Evolutionary conservation across 202 grass and related monocot species (phyloP), one percentile per base, ranked within the genome.

Genomic region (Elaeis oleifera): DNA sequence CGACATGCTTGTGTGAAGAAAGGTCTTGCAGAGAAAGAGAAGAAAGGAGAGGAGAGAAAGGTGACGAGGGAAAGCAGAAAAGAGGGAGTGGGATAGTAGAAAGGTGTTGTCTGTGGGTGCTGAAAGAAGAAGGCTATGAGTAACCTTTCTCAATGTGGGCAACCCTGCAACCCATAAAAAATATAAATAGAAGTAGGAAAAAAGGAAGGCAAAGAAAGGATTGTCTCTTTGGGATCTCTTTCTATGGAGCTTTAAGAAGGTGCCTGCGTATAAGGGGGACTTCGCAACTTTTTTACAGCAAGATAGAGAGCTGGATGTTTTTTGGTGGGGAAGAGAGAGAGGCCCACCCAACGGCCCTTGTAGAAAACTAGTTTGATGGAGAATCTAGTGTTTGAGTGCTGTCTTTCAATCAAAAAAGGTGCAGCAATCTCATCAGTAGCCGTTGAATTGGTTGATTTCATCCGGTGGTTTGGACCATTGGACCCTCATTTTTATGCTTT

Each of bases 1-100:
- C 68, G 88, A 86, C 94, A 99, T 99, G 82, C 49, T 71, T 62
- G 69, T 78, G 25, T 71, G 50, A 31, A 71, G 15, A 44, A 73
- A 60, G 56, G 60, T 61, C 51, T 44, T 16, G 65, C 51, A 76
- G 50, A 78, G 70, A 67, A 66, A 67, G 61, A 67, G 63, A 5
- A 49, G 20, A 50, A 71, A 53, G 50, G 58, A 65, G 50, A 50
- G 49, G 27, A 16, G 28, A 63, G 69, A 69, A 59, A 29, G 61
- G 53, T 23, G 23, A 56, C 36, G 57, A 58, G 53, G 51, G 56
- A 63, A 63, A 44, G 36, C 36, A 44, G 8, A 44, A 64, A 20
- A 6, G 2, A 39, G 59, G 17, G 14, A 13, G n/a, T 15, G 6
- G 1, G 23, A 55, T 21, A 4, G 24, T 5, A 36, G 26, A 68